A percentile compares a stretch with the other conserved stretches of the same genome.
phyloP scores from a whole-genome alignment of 371 early-diverging fungal genomes.

The Rhizopus sp. region DNA sequence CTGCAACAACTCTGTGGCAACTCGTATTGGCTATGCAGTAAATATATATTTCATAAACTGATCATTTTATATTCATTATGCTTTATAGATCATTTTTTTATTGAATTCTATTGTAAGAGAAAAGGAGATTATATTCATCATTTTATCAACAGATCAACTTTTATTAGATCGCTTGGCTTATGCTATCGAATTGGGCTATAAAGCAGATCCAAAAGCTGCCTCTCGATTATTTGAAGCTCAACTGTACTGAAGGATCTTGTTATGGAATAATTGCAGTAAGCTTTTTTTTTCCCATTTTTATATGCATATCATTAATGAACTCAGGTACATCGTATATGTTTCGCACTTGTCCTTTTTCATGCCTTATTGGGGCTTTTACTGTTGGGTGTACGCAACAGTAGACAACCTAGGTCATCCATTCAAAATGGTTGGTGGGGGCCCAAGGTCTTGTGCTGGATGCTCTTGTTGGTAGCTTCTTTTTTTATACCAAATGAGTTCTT shows the following conservation, averaged over 20 bases:
- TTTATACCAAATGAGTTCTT: conserved; percentile 91
- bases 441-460: conserved; percentile 77
- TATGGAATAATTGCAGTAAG: conserved; percentile 86
- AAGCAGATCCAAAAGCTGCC: conserved; percentile 72
- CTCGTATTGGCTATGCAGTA: conserved; percentile 71
- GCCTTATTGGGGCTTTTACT: conserved; percentile 66
- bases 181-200: conserved; percentile 89
- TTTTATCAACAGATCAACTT: not conserved
- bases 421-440: conserved; percentile 92
- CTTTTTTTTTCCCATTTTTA: not conserved
- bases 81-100: conserved; percentile 65
- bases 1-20: conserved; percentile 66
- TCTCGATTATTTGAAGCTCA: conserved; percentile 83
- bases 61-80: not conserved
- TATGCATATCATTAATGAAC: no score
- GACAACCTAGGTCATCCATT: conserved; percentile 77
- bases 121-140: conserved; percentile 2
- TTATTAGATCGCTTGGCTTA: conserved; percentile 64
- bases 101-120: conserved; percentile 67
- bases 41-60: not conserved
- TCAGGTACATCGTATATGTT: conserved; percentile 84
- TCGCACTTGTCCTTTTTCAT: conserved; percentile 86
- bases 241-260: conserved; percentile 85
- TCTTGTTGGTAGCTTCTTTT: conserved; percentile 72
- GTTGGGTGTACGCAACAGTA: conserved; percentile 72